Base-by-base conservation (phyloP, 2,329 filamentous ascomycete genomes). In the Bipolaris gigantea region DNA sequence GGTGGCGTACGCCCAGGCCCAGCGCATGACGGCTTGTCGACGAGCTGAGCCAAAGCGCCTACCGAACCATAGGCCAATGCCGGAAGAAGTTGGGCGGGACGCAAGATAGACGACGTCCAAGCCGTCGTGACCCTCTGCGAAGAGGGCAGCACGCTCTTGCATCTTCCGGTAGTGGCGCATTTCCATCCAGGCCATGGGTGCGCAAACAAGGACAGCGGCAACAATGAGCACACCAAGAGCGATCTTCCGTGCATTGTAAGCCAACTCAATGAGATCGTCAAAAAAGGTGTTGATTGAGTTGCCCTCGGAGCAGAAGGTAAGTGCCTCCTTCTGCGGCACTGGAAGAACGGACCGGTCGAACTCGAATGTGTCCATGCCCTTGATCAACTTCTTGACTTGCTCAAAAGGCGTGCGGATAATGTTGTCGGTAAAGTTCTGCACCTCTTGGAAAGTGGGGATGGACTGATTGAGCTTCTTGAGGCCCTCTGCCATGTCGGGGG, bases 51-150 rank as follows among this genome's bases (percentile, higher is more conserved):
- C 83, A 75, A 93, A 86, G 53, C 79, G 81, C 47, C 82, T 82
- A 6, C 89, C 85, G 18, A 89, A 64, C 75, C 83, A 87, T 71
- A 96, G 83, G 36, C 92, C 93, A 25, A 83, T 77, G 2, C 81
- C 81, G 1, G 90, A 85, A 1, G 91, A 90, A 64, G 88, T 85
- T 1, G 93, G 92, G 19, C 91, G 85, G 32, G 90, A 92, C 30
- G 88, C 86, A 62, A 97, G 89, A 75, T 97, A 96, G 38, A 96
- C 85, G 33, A 92, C 86, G 70, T 97, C 93, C 81, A 96, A 86
- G 0, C 89, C 83, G 67, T 97, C 92, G 69, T 86, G 86, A 27
- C 85, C 83, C 50, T 87, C 80, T 61, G 83, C 79, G 62, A 96
- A 82, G 30, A 92, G 79, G 50, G 81, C 78, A 19, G 89, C 84